Evolutionary conservation across 305 asterid genomes (phyloP).

Genomic region (Caryopteris hybrid): DNA sequence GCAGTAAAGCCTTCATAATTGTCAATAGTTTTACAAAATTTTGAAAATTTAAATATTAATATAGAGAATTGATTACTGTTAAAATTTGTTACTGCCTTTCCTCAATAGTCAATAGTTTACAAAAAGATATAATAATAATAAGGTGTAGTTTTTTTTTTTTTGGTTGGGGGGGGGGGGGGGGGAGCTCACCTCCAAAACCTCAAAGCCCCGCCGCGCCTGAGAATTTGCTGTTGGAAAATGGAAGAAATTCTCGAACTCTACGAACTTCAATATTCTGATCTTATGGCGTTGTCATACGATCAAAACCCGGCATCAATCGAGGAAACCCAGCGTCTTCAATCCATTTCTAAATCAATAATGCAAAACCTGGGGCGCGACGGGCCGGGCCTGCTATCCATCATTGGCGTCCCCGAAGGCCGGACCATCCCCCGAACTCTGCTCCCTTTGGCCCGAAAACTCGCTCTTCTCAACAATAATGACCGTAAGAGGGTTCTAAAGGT

Average conservation of each 20-base stretch:
- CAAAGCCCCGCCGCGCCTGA: not conserved
- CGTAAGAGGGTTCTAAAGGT: constrained; percentile 84
- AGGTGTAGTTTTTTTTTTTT: too few relatives aligned
- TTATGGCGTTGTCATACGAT: constrained; percentile 37
- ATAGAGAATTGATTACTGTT: too few relatives aligned
- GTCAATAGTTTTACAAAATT: too few relatives aligned
- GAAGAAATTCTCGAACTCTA: constrained; percentile 46
- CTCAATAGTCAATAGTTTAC: too few relatives aligned
- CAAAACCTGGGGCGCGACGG: constrained; percentile 74
- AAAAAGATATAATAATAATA: too few relatives aligned
- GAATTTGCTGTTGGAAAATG: constrained; percentile 18
- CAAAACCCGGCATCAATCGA: constrained; percentile 25
- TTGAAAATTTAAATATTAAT: too few relatives aligned
- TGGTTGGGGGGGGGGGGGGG: too few relatives aligned
- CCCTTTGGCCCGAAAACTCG: constrained; percentile 73
- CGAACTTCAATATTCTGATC: constrained; percentile 61
- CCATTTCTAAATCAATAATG: constrained; percentile 36
- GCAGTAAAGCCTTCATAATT: too few relatives aligned
- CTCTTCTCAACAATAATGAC: constrained; percentile 51
- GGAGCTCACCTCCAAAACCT: not conserved
- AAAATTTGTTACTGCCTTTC: too few relatives aligned
- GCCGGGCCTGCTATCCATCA: constrained; percentile 73
- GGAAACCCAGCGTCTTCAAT: constrained; percentile 40
- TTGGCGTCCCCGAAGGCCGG: constrained; percentile 55
- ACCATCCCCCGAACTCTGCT: constrained; percentile 48